Evolutionary conservation across 2,329 filamentous ascomycete genomes (phyloP), one percentile per base, ranked within the genome.

Genomic region (Diaporthe citri): DNA sequence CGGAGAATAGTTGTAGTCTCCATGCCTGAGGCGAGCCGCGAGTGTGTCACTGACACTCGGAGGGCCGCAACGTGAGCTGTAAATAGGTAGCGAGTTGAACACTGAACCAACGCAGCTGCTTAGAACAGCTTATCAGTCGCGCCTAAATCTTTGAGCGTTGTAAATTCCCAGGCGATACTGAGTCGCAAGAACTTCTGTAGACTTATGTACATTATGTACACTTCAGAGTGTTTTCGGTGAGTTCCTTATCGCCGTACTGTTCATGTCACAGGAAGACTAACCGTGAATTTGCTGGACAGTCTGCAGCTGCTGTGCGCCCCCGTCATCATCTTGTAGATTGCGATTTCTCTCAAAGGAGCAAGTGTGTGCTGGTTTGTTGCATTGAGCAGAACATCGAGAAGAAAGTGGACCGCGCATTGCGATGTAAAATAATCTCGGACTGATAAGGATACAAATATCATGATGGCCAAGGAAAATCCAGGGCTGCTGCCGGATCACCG

Each of bases 141-240:
- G 25, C n/a, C 9, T 15, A 1, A 28, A 31, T 28, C 8, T 39
- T 10, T 28, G 28, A 39, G 36, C 13, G 3, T 12, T 43, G 41
- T 8, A 20, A 17, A 43, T 10, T 17, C 12, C 41, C 41, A 0
- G 5, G 5, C 15, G 0, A 43, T 0, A 17, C 20, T 20, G 41
- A 43, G 5, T 20, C 41, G 15, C 41, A 6, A 20, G 41, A 0
- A 43, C 15, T 43, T 25, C n/a, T 5, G n/a, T n/a, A n/a, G n/a
- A n/a, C n/a, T n/a, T n/a, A n/a, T n/a, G n/a, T n/a, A n/a, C n/a
- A n/a, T n/a, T n/a, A n/a, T n/a, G n/a, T n/a, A n/a, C n/a, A n/a
- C n/a, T n/a, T n/a, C n/a, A n/a, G n/a, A n/a, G n/a, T n/a, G n/a
- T n/a, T n/a, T n/a, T n/a, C n/a, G n/a, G n/a, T n/a, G n/a, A n/a